Evolutionary conservation across 805 yeast species (phyloP).

Genomic region (Barnettozyma botsteinii): DNA sequence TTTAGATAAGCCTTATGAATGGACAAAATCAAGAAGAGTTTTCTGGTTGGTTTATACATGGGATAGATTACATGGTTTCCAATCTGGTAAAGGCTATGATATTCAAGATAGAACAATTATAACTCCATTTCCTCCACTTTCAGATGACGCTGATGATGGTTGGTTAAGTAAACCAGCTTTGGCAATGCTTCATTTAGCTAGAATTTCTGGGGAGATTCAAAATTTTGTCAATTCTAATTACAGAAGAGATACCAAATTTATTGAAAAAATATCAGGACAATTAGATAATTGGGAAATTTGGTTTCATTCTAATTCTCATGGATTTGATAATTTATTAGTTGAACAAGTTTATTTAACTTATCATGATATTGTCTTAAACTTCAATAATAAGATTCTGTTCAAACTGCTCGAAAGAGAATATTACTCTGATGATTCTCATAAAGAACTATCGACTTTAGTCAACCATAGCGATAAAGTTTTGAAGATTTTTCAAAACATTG

Average conservation of each 20-base stretch:
- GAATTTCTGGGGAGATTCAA: slow-evolving; percentile 33
- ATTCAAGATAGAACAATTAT: slow-evolving; percentile 33
- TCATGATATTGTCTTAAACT: slow-evolving; percentile 16
- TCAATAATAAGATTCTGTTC: slow-evolving; percentile 18
- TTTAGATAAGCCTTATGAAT: slow-evolving; percentile 30
- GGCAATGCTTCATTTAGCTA: slow-evolving; percentile 40
- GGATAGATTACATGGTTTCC: slow-evolving; percentile 49
- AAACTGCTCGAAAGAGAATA: slow-evolving; percentile 14
- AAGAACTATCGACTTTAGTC: slow-evolving; percentile 23
- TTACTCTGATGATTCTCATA: slow-evolving; percentile 19
- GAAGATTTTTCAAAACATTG: slow-evolving; percentile 28
- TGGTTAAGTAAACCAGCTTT: slow-evolving; percentile 45
- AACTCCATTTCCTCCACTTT: slow-evolving; percentile 25
- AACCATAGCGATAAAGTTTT: slow-evolving; percentile 29
- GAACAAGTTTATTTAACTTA: slow-evolving; percentile 20
- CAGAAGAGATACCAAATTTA: slow-evolving; percentile 19
- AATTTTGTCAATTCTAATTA: slow-evolving; percentile 14
- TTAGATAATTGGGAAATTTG: slow-evolving; percentile 18
- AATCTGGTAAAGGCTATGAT: slow-evolving; percentile 42
- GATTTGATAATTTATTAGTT: slow-evolving; percentile 14
- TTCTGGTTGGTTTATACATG: slow-evolving; percentile 51
- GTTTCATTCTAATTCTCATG: slow-evolving; percentile 13
- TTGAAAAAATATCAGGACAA: slow-evolving; percentile 11
- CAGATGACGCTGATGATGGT: slow-evolving; percentile 26
- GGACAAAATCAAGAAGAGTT: slow-evolving; percentile 42